A percentile compares a stretch with the other conserved stretches of the same genome.
These are phyloP conservation scores for Colletotrichum abscissum DNA, from an alignment of 2,329 filamentous ascomycete genomes.

Conservation along the genomic window DNA sequence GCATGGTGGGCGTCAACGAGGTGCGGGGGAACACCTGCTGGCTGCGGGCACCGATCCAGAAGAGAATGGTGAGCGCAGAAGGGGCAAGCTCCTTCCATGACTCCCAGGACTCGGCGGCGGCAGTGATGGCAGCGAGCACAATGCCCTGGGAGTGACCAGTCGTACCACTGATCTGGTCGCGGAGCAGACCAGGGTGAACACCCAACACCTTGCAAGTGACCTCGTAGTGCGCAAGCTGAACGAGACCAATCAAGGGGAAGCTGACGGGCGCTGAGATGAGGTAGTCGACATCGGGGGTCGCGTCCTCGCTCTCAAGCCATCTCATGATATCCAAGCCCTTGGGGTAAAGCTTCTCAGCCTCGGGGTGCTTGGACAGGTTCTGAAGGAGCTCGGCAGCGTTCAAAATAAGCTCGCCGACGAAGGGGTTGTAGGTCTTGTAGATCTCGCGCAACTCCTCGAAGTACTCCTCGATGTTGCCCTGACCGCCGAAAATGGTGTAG, in stretches of 20 bases:
- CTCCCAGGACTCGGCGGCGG: constrained; percentile 93
- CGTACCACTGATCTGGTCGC: constrained; percentile 85
- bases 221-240: constrained; percentile 95
- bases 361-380: constrained; percentile 82
- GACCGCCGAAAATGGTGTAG: constrained; percentile 95
- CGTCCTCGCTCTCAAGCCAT: constrained; percentile 90
- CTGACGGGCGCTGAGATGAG: constrained; percentile 95
- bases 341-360: constrained; percentile 93
- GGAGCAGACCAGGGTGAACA: constrained; percentile 87
- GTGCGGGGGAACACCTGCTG: constrained; percentile 98
- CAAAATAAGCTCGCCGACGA: constrained; percentile 86
- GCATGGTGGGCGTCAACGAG: constrained; percentile 87
- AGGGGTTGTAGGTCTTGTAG: constrained; percentile 89
- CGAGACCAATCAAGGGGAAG: constrained; percentile 93
- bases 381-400: constrained; percentile 89
- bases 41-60: constrained; percentile 98
- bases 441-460: constrained; percentile 96
- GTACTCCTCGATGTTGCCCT: constrained; percentile 99
- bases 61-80: constrained; percentile 89
- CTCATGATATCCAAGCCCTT: constrained; percentile 96
- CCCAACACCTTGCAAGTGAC: constrained; percentile 94
- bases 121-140: constrained; percentile 90
- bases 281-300: constrained; percentile 94
- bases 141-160: constrained; percentile 98
- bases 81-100: constrained; percentile 84